phyloP scores from a whole-genome alignment of 306 rosid species.

The Hippophae rhamnoides region DNA sequence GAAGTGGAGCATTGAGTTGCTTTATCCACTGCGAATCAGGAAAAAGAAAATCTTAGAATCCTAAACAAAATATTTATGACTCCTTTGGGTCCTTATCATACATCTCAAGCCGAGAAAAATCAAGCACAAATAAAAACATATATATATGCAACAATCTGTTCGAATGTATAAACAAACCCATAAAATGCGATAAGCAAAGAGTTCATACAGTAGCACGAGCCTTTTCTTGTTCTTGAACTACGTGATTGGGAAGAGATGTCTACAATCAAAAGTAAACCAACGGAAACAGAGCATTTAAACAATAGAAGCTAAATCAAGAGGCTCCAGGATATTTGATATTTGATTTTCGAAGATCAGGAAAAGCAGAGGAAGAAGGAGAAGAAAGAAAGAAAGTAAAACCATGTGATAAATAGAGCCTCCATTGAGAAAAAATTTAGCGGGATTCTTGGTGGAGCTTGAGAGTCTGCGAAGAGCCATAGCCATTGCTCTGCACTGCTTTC shows the following conservation, averaged over 20 bases:
- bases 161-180: not conserved
- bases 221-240: conserved; percentile 40
- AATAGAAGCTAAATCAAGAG: not conserved
- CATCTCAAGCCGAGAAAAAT: not conserved
- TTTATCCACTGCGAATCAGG: conserved; percentile 55
- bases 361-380: not conserved
- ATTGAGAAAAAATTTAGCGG: conserved; percentile 24
- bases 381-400: conserved; percentile 20
- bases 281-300: not conserved
- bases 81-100: not conserved
- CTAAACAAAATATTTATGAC: not conserved
- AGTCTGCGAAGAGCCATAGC: conserved; percentile 71
- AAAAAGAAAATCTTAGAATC: conserved; percentile 2
- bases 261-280: conserved; percentile 20
- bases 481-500: conserved; percentile 12
- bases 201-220: conserved; percentile 46
- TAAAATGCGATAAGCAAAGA: not conserved
- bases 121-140: not conserved
- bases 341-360: not conserved
- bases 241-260: conserved; percentile 48
- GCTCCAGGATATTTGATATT: not conserved
- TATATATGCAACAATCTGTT: not conserved
- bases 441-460: conserved; percentile 34
- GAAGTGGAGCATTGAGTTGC: conserved; percentile 75
- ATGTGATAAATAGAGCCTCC: conserved; percentile 38